These are phyloP conservation scores for Trichocladium antarcticum DNA, from an alignment of 495 filamentous ascomycete genomes.

Conservation along the genomic window DNA sequence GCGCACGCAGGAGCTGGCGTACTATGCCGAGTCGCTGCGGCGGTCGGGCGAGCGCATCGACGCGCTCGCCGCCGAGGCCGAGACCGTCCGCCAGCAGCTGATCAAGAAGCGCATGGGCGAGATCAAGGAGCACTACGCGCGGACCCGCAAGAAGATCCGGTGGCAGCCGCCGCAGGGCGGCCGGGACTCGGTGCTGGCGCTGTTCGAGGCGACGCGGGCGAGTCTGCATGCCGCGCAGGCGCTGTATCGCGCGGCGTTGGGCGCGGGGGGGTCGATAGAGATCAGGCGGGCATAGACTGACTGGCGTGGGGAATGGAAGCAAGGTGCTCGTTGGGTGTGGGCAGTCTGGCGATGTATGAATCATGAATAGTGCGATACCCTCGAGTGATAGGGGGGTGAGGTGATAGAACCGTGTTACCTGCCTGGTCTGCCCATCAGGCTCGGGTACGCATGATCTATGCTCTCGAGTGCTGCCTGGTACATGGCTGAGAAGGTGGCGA, in stretches of 20 bases:
- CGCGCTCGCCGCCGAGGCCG: slow-evolving; percentile 69
- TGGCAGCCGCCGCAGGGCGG: slow-evolving; percentile 63
- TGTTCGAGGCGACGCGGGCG: slow-evolving; percentile 59
- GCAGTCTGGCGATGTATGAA: too few relatives aligned
- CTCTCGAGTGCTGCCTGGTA: too few relatives aligned
- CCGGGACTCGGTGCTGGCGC: slow-evolving; percentile 56
- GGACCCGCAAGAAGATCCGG: slow-evolving; percentile 57
- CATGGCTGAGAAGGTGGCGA: too few relatives aligned
- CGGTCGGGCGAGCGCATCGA: slow-evolving; percentile 69
- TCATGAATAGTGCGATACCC: too few relatives aligned
- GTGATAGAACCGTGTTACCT: too few relatives aligned
- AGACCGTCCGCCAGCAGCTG: slow-evolving; percentile 53
- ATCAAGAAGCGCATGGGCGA: slow-evolving; percentile 57
- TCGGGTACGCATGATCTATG: too few relatives aligned
- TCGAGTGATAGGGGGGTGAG: too few relatives aligned
- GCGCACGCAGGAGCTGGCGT: slow-evolving; percentile 61
- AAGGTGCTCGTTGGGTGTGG: too few relatives aligned
- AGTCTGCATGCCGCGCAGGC: slow-evolving; percentile 53
- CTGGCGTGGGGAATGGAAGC: too few relatives aligned
- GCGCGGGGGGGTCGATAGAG: neutral
- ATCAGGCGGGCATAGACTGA: neutral
- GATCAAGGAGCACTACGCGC: slow-evolving; percentile 52
- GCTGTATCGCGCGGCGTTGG: slow-evolving; percentile 44
- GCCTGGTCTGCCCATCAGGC: too few relatives aligned
- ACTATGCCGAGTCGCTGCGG: slow-evolving; percentile 64